Base-by-base conservation (phyloP, 2,329 filamentous ascomycete species). In the Sporothrix curviconia region DNA sequence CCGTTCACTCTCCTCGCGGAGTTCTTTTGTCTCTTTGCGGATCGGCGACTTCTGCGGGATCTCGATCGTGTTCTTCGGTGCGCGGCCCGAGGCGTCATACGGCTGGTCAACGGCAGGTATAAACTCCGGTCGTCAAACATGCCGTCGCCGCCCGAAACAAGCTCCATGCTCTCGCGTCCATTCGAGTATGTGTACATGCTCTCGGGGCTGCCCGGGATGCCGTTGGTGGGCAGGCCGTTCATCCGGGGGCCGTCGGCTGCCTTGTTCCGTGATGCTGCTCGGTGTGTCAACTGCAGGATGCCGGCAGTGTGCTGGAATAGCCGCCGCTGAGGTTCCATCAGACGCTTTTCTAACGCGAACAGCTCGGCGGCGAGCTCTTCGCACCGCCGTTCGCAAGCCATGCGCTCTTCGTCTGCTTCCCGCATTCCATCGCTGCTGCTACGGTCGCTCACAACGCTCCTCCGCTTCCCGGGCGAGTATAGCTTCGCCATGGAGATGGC, bases 251-350 rank as follows among this genome's bases (percentile, higher is more conserved):
- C 65, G 15, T 25, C 22, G 7, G 39, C 55, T 74, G 75, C 63
- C 66, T 59, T 58, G 30, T 60, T 54, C 30, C 56, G 55, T 58
- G 78, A 77, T n/a, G 87, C 78, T 0, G 82, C 84, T 65, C 86
- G 87, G 71, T 97, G 92, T 8, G 92, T 95, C 70, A 95, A 81
- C 68, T 96, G 91, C 55, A 99, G 75, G 39, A 99, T 89, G 44
- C 90, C 92, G 14, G 94, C 92, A 0, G 92, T 97, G 69, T 99
- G 94, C 69, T 92, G 85, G 52, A 97, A 75, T 44, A 99, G 75
- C 61, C 84, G 83, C 65, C 82, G 82, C 66, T 95, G 89, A 8
- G 89, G 81, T 59, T 87, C 81, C 74, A 90, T 85, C 59, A 87
- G 76, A 63, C 87, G 78, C 70, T 88, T 89, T 71, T 96, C 90